Base-by-base conservation (phyloP, 2,329 filamentous ascomycete species). In the Fusarium goolgardi region DNA sequence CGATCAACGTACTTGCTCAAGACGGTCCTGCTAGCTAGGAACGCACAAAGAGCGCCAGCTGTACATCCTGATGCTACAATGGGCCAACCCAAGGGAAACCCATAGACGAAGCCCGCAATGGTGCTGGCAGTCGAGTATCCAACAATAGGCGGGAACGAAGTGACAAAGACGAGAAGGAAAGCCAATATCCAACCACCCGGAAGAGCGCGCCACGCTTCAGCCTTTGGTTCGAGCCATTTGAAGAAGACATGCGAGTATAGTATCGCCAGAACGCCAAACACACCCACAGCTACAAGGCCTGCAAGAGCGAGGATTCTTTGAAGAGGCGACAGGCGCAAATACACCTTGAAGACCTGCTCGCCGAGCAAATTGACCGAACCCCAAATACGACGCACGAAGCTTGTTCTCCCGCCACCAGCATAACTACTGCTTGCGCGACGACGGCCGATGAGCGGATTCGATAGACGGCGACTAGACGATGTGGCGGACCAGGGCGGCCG, bases 71-170 rank as follows among this genome's bases (percentile, higher is more conserved):
- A 84, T 2, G 93, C 90, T 50, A 92, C 91, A 70, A 97, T 89
- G 70, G 93, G 88, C 93, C 94, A 97, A 25, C 92, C 94, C 65
- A 72, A 71, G 3, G 82, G 83, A 68, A 87, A 86, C 4, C 84
- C 86, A 74, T 83, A 88, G 16, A 88, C 83, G 71, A 88, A 84
- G 31, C 83, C 83, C 9, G 84, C 80, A 27, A 87, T 76, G 27
- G 84, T 87, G 60, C 83, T 80, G 72, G 90, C 90, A 2, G 91
- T 92, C 64, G 90, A 92, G 82, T 97, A 97, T 16, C 94, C 94
- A 67, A 97, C 90, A 72, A 97, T 79, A 3, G 94, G 94, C 21
- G 94, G 94, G 78, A 97, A 96, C 3, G 90, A 92, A 18, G 94
- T 91, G 40, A 86, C 76, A 77, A 94, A 93, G 35, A 91, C 90